A percentile compares a stretch with the other conserved stretches of the same genome.
Conservation (phyloP, 257 asterid genomes). For the Solanum appendiculatum region DNA sequence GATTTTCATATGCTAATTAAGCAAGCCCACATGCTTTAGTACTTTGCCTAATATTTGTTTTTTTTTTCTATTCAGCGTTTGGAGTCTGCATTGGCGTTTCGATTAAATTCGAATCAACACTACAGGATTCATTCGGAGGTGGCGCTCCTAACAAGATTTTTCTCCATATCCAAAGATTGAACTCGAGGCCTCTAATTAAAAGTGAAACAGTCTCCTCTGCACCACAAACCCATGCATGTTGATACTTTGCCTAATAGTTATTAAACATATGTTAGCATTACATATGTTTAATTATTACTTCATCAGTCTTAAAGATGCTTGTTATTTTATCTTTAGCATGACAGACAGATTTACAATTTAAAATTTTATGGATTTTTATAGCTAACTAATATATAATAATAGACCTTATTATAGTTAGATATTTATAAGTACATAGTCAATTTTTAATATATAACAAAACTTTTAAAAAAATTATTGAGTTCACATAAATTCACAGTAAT, state of each 20-base stretch:
- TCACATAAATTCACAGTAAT: background rate
- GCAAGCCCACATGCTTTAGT: background rate
- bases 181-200: too few species aligned
- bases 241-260: background rate
- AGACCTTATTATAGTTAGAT: background rate
- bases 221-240: too few species aligned
- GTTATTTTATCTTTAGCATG: background rate
- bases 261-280: too few species aligned
- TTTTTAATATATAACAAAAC: background rate
- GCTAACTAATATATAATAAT: background rate
- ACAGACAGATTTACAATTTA: background rate
- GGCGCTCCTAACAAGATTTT: too few species aligned
- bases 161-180: rapidly evolving
- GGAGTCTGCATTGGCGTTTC: too few species aligned
- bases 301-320: background rate
- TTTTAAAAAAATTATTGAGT: background rate
- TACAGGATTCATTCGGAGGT: rapidly evolving
- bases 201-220: too few species aligned
- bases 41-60: background rate
- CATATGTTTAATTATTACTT: background rate
- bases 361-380: background rate
- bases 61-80: rapidly evolving
- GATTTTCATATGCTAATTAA: background rate
- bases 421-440: background rate
- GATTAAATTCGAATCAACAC: too few species aligned